phyloP scores from a whole-genome alignment of 2,329 filamentous ascomycete genomes.

The Monosporascus sp. region DNA sequence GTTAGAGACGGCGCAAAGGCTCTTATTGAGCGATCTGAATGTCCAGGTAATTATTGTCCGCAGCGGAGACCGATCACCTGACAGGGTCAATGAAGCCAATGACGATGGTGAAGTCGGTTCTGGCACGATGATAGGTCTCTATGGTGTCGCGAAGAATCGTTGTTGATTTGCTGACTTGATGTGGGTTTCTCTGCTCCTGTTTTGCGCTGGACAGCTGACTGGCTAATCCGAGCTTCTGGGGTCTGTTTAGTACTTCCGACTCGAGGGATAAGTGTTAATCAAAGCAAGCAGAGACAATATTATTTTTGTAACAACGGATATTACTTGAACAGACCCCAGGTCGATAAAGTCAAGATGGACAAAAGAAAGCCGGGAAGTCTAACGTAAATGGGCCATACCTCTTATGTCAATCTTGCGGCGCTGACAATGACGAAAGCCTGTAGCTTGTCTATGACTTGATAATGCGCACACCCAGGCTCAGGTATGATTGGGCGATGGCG shows the following conservation, averaged over 20 bases:
- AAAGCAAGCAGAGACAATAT: constrained; percentile 1
- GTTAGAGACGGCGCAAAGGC: constrained; percentile 1
- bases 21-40: constrained; percentile 27
- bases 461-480: not conserved
- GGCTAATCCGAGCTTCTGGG: constrained; percentile 19
- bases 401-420: not conserved
- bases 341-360: not conserved
- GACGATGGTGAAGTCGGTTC: constrained; percentile 32
- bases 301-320: too few relatives aligned
- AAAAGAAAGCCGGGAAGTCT: not conserved
- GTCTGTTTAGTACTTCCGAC: constrained; percentile 11
- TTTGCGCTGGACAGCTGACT: constrained; percentile 28
- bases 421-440: not conserved
- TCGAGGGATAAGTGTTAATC: constrained; percentile 1
- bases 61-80: constrained; percentile 47
- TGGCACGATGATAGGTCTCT: constrained; percentile 49
- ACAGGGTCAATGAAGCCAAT: constrained; percentile 42
- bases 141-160: constrained; percentile 31
- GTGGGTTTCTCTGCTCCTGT: constrained; percentile 18
- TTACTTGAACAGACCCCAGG: too few relatives aligned
- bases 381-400: not conserved
- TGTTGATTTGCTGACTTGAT: constrained; percentile 45
- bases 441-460: not conserved
- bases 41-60: constrained; percentile 33
- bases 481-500: not conserved